Percentiles rank a stretch among this genome's conserved stretches.
These are phyloP conservation scores for Wallacemonas sp. DNA, from an alignment of 208 protist species.

Conservation along the genomic window DNA sequence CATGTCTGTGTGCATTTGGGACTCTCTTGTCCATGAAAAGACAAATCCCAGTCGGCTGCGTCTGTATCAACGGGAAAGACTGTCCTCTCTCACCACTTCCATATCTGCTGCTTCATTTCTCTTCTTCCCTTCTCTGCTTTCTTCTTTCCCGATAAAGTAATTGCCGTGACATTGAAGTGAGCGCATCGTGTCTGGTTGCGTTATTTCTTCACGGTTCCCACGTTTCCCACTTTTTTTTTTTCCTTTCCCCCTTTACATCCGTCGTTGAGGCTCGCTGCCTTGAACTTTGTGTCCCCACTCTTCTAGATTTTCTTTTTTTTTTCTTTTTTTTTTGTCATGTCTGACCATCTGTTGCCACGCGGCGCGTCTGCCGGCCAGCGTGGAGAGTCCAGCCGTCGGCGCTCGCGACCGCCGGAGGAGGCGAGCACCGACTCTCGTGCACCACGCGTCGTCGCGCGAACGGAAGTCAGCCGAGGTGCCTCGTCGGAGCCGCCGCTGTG, in stretches of 20 bases:
- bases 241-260: no score
- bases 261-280: no score
- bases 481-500: not conserved
- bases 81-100: no score
- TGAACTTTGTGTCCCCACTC: slow-evolving; percentile 4
- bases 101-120: not conserved
- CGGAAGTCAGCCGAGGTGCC: not conserved
- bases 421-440: not conserved
- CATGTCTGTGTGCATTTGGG: not conserved
- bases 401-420: slow-evolving; percentile 20
- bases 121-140: slow-evolving; percentile 11
- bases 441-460: not conserved
- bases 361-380: slow-evolving; percentile 9
- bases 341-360: slow-evolving; percentile 18
- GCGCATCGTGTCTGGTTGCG: no score
- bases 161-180: not conserved
- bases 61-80: no score
- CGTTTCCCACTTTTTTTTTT: no score
- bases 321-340: slow-evolving; percentile 20
- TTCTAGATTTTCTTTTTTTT: slow-evolving; percentile 10
- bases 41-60: no score
- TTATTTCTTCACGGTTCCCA: no score
- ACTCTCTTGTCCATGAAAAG: no score
- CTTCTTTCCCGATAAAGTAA: not conserved
- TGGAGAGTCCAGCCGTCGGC: slow-evolving; percentile 21